Conservation (phyloP, 768 basidiomycete genomes). For the Hygrophoropsis aurantiaca region DNA sequence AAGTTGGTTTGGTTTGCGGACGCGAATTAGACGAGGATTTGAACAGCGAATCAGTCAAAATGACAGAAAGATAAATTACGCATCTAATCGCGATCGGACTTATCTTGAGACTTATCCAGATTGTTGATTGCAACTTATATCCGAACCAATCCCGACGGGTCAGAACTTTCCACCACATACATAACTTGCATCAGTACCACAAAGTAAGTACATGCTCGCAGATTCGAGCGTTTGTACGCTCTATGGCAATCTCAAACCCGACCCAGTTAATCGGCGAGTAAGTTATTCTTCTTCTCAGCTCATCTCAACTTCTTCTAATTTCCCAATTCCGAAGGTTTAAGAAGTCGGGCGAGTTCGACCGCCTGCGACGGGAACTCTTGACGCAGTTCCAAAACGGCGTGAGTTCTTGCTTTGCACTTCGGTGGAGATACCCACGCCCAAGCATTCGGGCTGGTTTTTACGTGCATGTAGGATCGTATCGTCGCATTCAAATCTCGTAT, state of each 20-base stretch:
- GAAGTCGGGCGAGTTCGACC: constrained; percentile 77
- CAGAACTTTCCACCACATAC: too few relatives aligned
- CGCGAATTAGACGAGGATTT: background rate
- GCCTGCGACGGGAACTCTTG: constrained; percentile 64
- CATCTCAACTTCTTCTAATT: constrained; percentile 2
- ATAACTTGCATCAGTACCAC: too few relatives aligned
- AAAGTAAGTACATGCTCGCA: too few relatives aligned
- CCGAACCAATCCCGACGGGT: too few relatives aligned
- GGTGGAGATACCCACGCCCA: constrained; percentile 2
- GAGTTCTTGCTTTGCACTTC: constrained; percentile 25
- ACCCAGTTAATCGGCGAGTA: constrained; percentile 66
- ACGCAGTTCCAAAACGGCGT: constrained; percentile 63
- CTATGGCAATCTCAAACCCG: constrained; percentile 56
- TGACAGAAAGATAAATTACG: background rate
- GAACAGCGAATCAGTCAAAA: background rate
- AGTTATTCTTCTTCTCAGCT: constrained; percentile 12
- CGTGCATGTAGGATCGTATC: constrained; percentile 45
- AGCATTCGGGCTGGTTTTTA: background rate
- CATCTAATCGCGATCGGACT: background rate
- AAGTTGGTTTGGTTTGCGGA: background rate
- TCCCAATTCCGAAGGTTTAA: constrained; percentile 56
- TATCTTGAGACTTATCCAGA: too few relatives aligned
- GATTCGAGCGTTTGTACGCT: background rate
- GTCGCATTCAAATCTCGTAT: constrained; percentile 56
- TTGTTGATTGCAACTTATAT: too few relatives aligned